phyloP scores from a whole-genome alignment of 2,329 filamentous ascomycete genomes.

The Phoma sp. region DNA sequence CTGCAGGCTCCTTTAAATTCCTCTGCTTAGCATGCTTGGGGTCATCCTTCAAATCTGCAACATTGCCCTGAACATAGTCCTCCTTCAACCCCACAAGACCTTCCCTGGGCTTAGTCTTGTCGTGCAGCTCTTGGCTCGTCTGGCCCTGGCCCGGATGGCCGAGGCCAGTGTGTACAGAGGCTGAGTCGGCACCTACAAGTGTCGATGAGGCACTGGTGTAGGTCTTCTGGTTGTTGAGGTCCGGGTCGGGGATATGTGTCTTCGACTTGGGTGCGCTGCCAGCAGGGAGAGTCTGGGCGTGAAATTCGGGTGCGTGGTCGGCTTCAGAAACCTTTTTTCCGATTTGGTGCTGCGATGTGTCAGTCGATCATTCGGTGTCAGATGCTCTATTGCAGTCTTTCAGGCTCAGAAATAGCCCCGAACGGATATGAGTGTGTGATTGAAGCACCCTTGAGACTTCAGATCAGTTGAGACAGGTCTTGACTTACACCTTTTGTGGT shows the following conservation, averaged over 20 bases:
- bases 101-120: slow-evolving; percentile 49
- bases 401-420: no score
- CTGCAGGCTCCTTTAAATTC: slow-evolving; percentile 46
- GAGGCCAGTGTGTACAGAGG: slow-evolving; percentile 59
- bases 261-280: slow-evolving; percentile 65
- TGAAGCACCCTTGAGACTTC: neutral
- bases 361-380: neutral
- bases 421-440: neutral
- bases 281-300: slow-evolving; percentile 63
- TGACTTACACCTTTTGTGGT: slow-evolving; percentile 61
- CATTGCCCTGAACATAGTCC: slow-evolving; percentile 20
- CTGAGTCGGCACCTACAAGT: slow-evolving; percentile 59
- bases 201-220: slow-evolving; percentile 54
- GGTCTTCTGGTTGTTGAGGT: slow-evolving; percentile 51
- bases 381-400: no score
- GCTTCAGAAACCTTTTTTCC: slow-evolving; percentile 63
- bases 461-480: neutral
- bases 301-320: slow-evolving; percentile 65
- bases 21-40: slow-evolving; percentile 47
- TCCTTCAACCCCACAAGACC: slow-evolving; percentile 52
- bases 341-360: slow-evolving; percentile 63
- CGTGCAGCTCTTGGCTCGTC: slow-evolving; percentile 57
- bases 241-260: slow-evolving; percentile 55
- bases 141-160: slow-evolving; percentile 60
- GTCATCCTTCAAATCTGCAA: slow-evolving; percentile 36